phyloP scores from a whole-genome alignment of 169 alveolate genomes.

The Plasmodium yoelii region DNA sequence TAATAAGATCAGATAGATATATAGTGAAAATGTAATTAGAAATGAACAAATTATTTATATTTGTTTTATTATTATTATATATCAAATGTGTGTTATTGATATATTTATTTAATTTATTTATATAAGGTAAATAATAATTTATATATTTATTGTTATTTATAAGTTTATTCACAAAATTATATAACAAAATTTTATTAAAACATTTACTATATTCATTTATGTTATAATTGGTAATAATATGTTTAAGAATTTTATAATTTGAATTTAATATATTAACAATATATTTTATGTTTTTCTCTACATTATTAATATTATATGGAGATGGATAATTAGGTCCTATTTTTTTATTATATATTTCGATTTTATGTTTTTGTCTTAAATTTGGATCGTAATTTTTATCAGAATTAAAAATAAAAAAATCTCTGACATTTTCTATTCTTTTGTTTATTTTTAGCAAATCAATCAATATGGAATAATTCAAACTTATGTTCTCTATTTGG shows the following conservation, averaged over 20 bases:
- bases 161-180: conserved; percentile 28
- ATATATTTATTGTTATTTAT: conserved; percentile 6
- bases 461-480: too few relatives aligned
- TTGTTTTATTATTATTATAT: not conserved
- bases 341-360: not conserved
- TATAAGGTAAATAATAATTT: conserved; percentile 4
- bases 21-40: conserved; percentile 23
- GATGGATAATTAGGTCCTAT: not conserved
- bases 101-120: not conserved
- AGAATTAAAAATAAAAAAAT: too few relatives aligned
- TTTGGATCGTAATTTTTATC: too few relatives aligned
- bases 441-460: too few relatives aligned
- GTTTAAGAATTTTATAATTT: conserved; percentile 31
- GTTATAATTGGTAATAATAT: conserved; percentile 5
- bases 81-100: not conserved
- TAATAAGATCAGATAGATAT: conserved; percentile 20
- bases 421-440: too few relatives aligned
- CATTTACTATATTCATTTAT: conserved; percentile 24
- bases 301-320: conserved; percentile 1
- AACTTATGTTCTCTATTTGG: too few relatives aligned
- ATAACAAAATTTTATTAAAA: conserved; percentile 21
- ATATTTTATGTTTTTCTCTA: conserved; percentile 29
- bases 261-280: conserved; percentile 64
- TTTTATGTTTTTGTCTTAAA: too few relatives aligned
- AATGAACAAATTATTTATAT: conserved; percentile 57